Evolutionary conservation across 352 stramenopile species (phyloP).

Genomic region (Pythium oligandrum): DNA sequence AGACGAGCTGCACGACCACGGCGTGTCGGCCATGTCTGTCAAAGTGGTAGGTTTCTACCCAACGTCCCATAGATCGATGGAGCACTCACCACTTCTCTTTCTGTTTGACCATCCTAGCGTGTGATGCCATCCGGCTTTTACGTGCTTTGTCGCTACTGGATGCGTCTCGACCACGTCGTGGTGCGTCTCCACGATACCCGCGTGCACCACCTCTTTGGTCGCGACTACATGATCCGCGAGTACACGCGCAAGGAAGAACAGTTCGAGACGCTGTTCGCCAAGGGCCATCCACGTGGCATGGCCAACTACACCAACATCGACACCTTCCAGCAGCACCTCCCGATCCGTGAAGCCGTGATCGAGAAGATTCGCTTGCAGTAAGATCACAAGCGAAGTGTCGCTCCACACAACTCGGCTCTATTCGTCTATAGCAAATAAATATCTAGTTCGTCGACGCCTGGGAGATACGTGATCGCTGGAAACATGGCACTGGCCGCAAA

Average conservation of each 20-base stretch:
- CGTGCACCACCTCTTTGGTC: constrained; percentile 78
- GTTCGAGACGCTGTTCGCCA: constrained; percentile 61
- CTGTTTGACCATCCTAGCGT: constrained; percentile 25
- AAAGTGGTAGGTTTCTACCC: constrained; percentile 59
- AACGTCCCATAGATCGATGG: too few relatives aligned
- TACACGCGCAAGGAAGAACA: constrained; percentile 75
- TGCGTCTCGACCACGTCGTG: constrained; percentile 78
- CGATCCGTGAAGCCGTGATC: constrained; percentile 46
- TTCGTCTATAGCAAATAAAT: constrained; percentile 11
- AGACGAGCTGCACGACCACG: constrained; percentile 82
- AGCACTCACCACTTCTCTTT: background rate
- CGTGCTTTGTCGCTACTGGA: constrained; percentile 73
- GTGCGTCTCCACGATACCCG: constrained; percentile 79
- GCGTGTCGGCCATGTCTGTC: constrained; percentile 70
- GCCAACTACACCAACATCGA: constrained; percentile 83
- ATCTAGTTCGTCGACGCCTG: constrained; percentile 28
- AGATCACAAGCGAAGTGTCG: background rate
- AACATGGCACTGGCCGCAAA: constrained; percentile 22
- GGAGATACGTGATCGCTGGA: constrained; percentile 26
- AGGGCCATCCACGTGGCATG: constrained; percentile 70
- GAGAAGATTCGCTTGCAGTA: constrained; percentile 64
- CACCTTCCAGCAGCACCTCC: constrained; percentile 69
- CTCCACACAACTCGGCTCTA: too few relatives aligned
- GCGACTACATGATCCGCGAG: constrained; percentile 67
- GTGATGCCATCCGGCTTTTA: constrained; percentile 85